Evolutionary conservation across 2,329 filamentous ascomycete genomes (phyloP), one percentile per base, ranked within the genome.

Genomic region (Alternaria consortialis): DNA sequence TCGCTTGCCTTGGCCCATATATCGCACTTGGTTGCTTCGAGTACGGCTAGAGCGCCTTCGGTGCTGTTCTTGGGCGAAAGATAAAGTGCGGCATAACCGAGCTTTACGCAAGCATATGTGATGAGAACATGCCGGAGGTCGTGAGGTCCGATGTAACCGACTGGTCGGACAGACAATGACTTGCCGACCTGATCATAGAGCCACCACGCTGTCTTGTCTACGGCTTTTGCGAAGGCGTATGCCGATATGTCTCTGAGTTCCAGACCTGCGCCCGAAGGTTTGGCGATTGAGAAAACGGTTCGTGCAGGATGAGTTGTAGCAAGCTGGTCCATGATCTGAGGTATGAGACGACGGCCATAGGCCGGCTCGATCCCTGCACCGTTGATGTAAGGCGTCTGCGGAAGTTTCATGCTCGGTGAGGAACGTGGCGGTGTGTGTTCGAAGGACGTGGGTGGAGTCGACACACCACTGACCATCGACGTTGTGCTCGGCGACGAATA

Each of bases 71-170:
- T 70, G 12, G 69, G 66, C 5, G 70, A 73, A 3, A 68, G 54
- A 31, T 61, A 64, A n/a, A 70, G 57, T 2, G 65, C 61, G 42
- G 58, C 64, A 42, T 80, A 80, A 5, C 80, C 79, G 0, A 77
- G 73, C 65, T 83, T 83, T 52, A 78, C 73, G 17, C 60, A 74
- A 9, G 79, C 80, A 8, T 81, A 70, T 2, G 76, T 63, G 6
- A 80, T 27, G 8, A 82, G 70, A 9, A 65, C 67, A 56, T 82
- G 80, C 8, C 75, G 68, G n/a, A 78, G 53, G 59, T 82, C 80
- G 75, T 31, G 67, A 11, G 70, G 70, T 27, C 73, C 73, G 15
- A 75, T 64, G 34, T 76, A 76, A 11, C 61, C 64, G 31, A 75
- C 32, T 7, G 68, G 70, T 20, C 64, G 58, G n/a, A 72, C 67